phyloP scores from a whole-genome alignment of 768 basidiomycete species.

The Termitomyces sp. region DNA sequence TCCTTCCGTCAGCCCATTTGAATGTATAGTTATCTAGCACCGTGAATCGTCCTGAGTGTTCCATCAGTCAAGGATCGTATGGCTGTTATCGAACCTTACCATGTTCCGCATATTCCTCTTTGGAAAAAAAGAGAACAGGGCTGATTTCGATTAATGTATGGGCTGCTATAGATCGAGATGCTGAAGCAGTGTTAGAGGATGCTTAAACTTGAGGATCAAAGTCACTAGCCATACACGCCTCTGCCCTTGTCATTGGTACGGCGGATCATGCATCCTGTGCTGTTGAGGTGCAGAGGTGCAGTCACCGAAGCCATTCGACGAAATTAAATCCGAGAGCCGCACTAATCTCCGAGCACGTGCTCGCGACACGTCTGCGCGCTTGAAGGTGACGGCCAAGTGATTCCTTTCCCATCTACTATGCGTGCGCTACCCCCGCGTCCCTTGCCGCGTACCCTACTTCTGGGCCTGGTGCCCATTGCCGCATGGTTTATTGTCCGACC shows the following conservation, averaged over 20 bases:
- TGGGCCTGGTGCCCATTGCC: constrained; percentile 61
- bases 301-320: constrained; percentile 4
- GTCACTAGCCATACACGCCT: constrained; percentile 54
- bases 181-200: constrained; percentile 19
- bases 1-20: constrained; percentile 64
- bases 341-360: constrained; percentile 13
- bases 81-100: constrained; percentile 21
- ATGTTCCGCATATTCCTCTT: constrained; percentile 64
- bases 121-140: constrained; percentile 74
- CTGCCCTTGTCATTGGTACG: constrained; percentile 44
- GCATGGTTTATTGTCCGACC: constrained; percentile 71
- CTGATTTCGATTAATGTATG: constrained; percentile 75
- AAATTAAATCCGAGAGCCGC: constrained; percentile 9
- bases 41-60: constrained; percentile 38
- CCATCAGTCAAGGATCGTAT: not conserved
- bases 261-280: constrained; percentile 42
- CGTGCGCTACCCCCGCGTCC: constrained; percentile 38
- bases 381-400: no score
- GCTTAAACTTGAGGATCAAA: not conserved
- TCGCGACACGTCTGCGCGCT: constrained; percentile 6
- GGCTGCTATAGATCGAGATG: constrained; percentile 47
- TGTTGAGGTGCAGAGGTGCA: constrained; percentile 34
- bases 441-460: constrained; percentile 43
- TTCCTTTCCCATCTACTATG: constrained; percentile 2
- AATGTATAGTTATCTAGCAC: constrained; percentile 73